These are phyloP conservation scores for Psilocybe mexicana DNA, from an alignment of 1,284 basidiomycete genomes.

Conservation along the genomic window DNA sequence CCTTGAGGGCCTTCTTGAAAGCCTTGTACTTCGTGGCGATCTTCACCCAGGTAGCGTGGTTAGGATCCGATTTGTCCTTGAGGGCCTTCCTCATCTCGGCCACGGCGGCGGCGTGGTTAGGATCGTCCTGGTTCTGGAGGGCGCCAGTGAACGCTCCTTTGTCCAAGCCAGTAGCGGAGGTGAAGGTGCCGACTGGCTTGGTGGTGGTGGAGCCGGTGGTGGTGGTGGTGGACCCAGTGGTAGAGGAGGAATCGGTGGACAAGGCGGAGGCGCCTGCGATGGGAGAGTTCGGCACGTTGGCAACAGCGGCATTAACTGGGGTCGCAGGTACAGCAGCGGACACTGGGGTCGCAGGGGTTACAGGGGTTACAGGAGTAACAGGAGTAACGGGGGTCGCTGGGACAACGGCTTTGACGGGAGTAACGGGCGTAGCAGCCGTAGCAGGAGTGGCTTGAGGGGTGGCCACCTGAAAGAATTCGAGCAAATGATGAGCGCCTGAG, in stretches of 20 bases:
- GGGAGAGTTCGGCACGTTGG: background rate
- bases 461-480: background rate
- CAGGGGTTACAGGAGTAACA: background rate
- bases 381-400: conserved; percentile 8
- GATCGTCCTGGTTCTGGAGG: conserved; percentile 3
- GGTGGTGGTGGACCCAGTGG: background rate
- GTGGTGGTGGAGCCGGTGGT: background rate
- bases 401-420: conserved; percentile 1
- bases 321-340: conserved; percentile 5
- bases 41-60: conserved; percentile 12
- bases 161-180: background rate
- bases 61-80: conserved; percentile 10
- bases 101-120: conserved; percentile 8
- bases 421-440: background rate
- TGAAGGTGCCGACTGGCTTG: background rate
- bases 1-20: conserved; percentile 12
- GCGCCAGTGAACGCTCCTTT: conserved; percentile 8
- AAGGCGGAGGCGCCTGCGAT: background rate
- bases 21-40: conserved; percentile 10
- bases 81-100: conserved; percentile 12
- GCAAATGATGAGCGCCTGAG: background rate
- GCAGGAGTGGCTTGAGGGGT: background rate
- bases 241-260: background rate
- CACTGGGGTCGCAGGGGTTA: background rate
- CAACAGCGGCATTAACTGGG: background rate